Base-by-base conservation (phyloP, 1,284 basidiomycete genomes). In the Tremellales sp. region DNA sequence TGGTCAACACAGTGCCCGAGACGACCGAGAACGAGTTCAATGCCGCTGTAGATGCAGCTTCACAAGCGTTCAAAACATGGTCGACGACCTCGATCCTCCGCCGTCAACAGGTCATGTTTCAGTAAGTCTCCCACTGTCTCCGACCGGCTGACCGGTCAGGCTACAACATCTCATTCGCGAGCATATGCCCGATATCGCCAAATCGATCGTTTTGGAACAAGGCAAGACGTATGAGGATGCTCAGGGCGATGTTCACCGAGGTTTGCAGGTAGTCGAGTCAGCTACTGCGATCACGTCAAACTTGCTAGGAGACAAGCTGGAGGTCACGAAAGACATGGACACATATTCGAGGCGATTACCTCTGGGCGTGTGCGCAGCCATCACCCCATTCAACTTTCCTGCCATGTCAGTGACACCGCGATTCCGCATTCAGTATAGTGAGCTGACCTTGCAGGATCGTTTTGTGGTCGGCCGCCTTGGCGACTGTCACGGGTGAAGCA, bases 241-340 rank as follows among this genome's bases (percentile, higher is more conserved):
- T 1, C 89, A 90, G 58, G 93, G 93, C 0, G 94, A 98, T 71
- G 82, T 98, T 35, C 82, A 92, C 11, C 87, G 94, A 39, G 93
- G 93, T 45, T 78, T 97, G 11, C 51, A 97, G 73, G 94, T 98
- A 7, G 92, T 96, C 24, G 94, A 98, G 70, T 84, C 84, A 12
- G 87, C 91, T 21, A 82, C 84, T 45, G 85, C 84, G 26, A 85
- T 92, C 59, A 90, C 94, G 1, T 84, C 84, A 0, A 85, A 84
- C 12, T 75, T 97, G 21, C 78, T 96, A 44, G 93, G 90, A 2
- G 87, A 96, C 57, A 90, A 92, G 67, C 76, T 97, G 47, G 94
- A 97, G 80, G 90, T 94, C 7, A 88, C 87, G 74, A 91, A 85
- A 74, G 92, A 97, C 68, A 98, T 97, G 94, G 94, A 97, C 70